Conservation (phyloP, 164 flowering plant genomes). For the Stephania cephalantha region DNA sequence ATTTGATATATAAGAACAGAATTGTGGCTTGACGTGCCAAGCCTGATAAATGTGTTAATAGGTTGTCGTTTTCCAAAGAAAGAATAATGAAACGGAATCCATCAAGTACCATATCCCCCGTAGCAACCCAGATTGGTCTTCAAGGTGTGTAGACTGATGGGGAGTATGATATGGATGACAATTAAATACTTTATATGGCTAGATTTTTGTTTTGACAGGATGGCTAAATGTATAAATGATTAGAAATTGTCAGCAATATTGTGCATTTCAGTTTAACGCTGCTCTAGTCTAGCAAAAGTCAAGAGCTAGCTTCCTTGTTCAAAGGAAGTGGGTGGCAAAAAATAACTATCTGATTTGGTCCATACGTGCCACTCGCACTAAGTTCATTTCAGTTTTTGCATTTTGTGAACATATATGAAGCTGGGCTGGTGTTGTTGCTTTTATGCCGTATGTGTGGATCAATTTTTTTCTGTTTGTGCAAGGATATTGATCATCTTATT, state of each 20-base stretch:
- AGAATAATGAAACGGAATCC: background rate
- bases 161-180: background rate
- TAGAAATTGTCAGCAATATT: background rate
- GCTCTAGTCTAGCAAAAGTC: background rate
- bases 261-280: background rate
- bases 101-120: background rate
- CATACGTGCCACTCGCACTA: background rate
- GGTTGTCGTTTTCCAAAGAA: too few relatives aligned
- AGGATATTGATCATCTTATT: background rate
- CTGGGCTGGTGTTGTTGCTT: background rate
- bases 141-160: background rate
- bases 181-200: background rate
- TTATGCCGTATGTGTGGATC: background rate
- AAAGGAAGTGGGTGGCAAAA: background rate
- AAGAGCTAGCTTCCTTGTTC: background rate
- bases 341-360: background rate
- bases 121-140: background rate
- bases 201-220: background rate
- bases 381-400: background rate
- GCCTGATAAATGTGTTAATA: background rate
- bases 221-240: background rate
- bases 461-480: too few relatives aligned
- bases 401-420: background rate
- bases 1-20: too few relatives aligned
- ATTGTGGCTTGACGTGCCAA: background rate